Conservation (phyloP, 2,329 filamentous ascomycete species). For the Fusarium sp. region DNA sequence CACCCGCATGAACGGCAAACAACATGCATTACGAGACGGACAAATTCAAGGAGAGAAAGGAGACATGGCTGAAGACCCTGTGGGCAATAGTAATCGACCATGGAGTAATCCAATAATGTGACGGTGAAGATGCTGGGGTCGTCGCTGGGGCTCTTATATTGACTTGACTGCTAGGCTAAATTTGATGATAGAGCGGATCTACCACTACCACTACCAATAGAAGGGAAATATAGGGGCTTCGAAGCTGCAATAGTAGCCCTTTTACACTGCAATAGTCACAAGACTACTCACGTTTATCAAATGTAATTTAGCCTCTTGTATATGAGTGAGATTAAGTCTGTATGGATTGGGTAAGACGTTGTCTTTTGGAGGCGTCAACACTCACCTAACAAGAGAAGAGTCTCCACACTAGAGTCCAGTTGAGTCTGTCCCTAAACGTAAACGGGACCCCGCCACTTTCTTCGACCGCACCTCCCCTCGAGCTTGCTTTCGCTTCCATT, state of each 20-base stretch:
- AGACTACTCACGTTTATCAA: constrained; percentile 12
- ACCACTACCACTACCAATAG: neutral
- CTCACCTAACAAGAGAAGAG: constrained; percentile 23
- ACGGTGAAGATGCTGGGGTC: constrained; percentile 35
- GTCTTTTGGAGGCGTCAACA: constrained; percentile 22
- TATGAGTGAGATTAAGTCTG: constrained; percentile 36
- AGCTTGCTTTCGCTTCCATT: constrained; percentile 46
- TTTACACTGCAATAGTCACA: constrained; percentile 4
- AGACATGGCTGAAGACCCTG: constrained; percentile 29
- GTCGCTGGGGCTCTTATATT: constrained; percentile 36
- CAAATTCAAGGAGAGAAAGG: constrained; percentile 20
- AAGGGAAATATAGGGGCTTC: constrained; percentile 21
- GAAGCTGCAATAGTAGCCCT: neutral
- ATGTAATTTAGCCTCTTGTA: constrained; percentile 24
- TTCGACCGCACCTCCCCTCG: constrained; percentile 46
- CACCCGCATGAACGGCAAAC: constrained; percentile 13
- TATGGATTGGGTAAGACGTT: constrained; percentile 40
- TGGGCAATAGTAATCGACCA: constrained; percentile 22
- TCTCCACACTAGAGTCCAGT: constrained; percentile 46
- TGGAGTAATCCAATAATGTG: constrained; percentile 22
- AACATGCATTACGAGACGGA: constrained; percentile 2
- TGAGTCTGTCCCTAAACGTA: constrained; percentile 48
- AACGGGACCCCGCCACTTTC: constrained; percentile 49
- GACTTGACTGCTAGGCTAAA: constrained; percentile 34
- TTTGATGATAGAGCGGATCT: constrained; percentile 24